These are phyloP conservation scores for Mycosarcoma maydis DNA, from an alignment of 1,284 basidiomycete species.

Conservation along the genomic window DNA sequence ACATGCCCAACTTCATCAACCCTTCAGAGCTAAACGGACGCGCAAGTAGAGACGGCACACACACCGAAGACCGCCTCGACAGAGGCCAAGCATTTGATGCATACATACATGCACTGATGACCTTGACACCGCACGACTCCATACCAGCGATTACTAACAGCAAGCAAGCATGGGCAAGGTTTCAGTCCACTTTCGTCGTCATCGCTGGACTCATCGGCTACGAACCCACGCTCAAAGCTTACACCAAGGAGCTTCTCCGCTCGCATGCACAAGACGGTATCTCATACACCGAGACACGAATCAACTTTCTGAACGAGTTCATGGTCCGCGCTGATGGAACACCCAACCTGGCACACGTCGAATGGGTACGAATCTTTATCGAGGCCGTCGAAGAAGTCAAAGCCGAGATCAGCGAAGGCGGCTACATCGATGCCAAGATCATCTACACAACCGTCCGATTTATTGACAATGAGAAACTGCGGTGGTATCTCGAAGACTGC, in stretches of 20 bases:
- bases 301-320: conserved; percentile 76
- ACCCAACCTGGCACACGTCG: conserved; percentile 73
- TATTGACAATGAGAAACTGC: conserved; percentile 73
- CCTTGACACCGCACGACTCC: conserved; percentile 45
- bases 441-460: conserved; percentile 76
- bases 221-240: conserved; percentile 73
- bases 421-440: conserved; percentile 46
- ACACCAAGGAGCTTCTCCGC: conserved; percentile 74
- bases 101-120: conserved; percentile 51
- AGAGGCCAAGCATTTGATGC: conserved; percentile 38
- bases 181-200: conserved; percentile 53
- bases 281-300: conserved; percentile 76
- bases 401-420: conserved; percentile 23
- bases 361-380: conserved; percentile 74
- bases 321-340: conserved; percentile 74
- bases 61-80: background rate
- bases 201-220: conserved; percentile 66
- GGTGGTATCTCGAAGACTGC: conserved; percentile 78
- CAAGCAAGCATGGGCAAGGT: conserved; percentile 58
- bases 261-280: conserved; percentile 78
- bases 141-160: conserved; percentile 29
- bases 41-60: background rate
- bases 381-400: conserved; percentile 71
- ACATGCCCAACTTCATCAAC: conserved; percentile 21
- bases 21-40: background rate